phyloP scores from a whole-genome alignment of 192 early-diverging fungal genomes.

The Pecoramyces ruminantium region DNA sequence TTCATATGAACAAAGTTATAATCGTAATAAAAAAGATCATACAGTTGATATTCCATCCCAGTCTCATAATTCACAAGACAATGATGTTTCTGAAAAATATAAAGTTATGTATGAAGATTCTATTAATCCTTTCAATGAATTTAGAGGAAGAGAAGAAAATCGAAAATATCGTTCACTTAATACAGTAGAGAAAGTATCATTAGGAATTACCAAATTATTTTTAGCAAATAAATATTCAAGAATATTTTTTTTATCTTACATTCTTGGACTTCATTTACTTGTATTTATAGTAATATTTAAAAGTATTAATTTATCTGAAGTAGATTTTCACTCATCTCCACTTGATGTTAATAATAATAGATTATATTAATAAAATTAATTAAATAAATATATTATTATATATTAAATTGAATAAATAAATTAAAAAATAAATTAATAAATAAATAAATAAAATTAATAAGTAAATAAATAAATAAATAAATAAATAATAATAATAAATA shows the following conservation, averaged over 20 bases:
- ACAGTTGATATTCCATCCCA: neutral
- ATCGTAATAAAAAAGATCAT: neutral
- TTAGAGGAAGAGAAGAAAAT: slow-evolving; percentile 53
- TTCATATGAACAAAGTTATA: slow-evolving; percentile 1
- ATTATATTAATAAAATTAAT: neutral
- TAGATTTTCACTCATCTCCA: neutral
- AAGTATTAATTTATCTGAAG: neutral
- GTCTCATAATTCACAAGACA: slow-evolving; percentile 4
- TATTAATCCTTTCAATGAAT: slow-evolving; percentile 75
- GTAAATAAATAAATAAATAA: no score
- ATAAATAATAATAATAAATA: no score
- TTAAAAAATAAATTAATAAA: no score
- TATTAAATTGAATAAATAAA: no score
- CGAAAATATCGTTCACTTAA: slow-evolving; percentile 10
- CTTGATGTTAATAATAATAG: neutral
- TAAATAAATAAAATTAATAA: no score
- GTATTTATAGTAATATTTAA: slow-evolving; percentile 30
- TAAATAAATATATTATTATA: no score
- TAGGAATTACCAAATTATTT: slow-evolving; percentile 6
- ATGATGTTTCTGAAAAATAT: slow-evolving; percentile 33
- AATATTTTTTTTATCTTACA: slow-evolving; percentile 47
- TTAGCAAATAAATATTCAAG: slow-evolving; percentile 50
- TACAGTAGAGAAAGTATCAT: neutral
- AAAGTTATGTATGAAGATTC: slow-evolving; percentile 65
- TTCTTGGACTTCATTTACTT: slow-evolving; percentile 55